These are phyloP conservation scores for Saussurea involucrata DNA, from an alignment of 129 eudicot species.

Conservation along the genomic window DNA sequence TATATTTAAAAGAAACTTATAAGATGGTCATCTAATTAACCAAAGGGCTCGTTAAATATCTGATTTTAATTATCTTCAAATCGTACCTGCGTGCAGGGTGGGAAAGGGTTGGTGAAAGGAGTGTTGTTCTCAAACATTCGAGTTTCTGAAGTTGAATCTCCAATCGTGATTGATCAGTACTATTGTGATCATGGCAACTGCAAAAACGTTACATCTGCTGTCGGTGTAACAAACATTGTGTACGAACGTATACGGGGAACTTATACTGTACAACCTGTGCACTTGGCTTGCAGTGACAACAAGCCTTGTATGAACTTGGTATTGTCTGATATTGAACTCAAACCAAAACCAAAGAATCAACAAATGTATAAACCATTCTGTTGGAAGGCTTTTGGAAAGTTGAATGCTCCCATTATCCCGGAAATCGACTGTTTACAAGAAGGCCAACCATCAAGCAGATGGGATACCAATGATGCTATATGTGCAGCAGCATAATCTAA, in stretches of 20 bases:
- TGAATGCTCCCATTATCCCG: slow-evolving; percentile 52
- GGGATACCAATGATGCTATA: slow-evolving; percentile 31
- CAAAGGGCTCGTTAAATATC: background rate
- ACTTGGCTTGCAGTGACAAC: slow-evolving; percentile 83
- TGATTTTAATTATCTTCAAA: background rate
- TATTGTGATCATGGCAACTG: slow-evolving; percentile 76
- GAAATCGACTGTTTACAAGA: slow-evolving; percentile 59
- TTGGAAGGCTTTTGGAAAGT: slow-evolving; percentile 76
- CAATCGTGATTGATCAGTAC: slow-evolving; percentile 82
- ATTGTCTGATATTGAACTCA: slow-evolving; percentile 48
- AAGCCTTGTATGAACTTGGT: slow-evolving; percentile 68
- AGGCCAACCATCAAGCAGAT: slow-evolving; percentile 48
- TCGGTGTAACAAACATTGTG: slow-evolving; percentile 59
- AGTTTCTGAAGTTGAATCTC: slow-evolving; percentile 63
- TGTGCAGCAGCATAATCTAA: slow-evolving; percentile 40
- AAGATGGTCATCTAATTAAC: background rate
- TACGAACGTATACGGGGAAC: slow-evolving; percentile 72
- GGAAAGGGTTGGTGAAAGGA: slow-evolving; percentile 65
- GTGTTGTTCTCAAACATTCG: slow-evolving; percentile 71
- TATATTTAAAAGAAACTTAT: too few species aligned
- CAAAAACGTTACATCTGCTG: slow-evolving; percentile 67
- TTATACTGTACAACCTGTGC: slow-evolving; percentile 75
- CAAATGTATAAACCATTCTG: slow-evolving; percentile 65
- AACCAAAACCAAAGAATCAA: slow-evolving; percentile 44
- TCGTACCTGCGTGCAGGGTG: slow-evolving; percentile 54